Base-by-base conservation (phyloP, 2,329 filamentous ascomycete species). In the Epichloe coenophiala region DNA sequence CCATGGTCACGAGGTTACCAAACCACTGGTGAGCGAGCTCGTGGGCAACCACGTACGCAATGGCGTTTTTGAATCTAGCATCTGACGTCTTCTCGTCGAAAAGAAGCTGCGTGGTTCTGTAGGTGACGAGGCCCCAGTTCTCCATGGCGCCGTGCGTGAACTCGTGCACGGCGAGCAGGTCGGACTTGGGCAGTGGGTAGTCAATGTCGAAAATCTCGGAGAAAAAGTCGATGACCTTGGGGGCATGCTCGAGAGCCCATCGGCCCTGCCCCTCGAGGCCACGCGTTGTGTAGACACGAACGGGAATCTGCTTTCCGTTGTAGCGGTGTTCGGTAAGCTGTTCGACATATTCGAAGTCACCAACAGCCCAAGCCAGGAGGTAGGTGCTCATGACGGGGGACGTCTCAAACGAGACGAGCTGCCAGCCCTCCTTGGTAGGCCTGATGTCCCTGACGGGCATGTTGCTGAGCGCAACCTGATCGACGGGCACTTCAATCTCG, bases 11-110 rank as follows among this genome's bases (percentile, higher is more conserved):
- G 11, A 95, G 77, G 65, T 95, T 94, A 38, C 89, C 89, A 60
- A 95, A 95, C 90, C 90, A 95, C 70, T 95, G 89, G 63, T 95
- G 89, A 51, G 90, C 93, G 55, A 98, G 76, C 68, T 98, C 93
- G 68, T 98, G 93, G n/a, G 93, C 91, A 47, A 97, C 90, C 51
- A 97, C 90, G 61, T 98, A 97, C 35, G 93, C 93, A 56, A 98
- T 86, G 38, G 90, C 80, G 66, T 95, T 96, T 68, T 89, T 90
- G 71, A 91, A 96, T 56, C 83, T 82, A 41, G 87, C 82, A 64
- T 96, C 91, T 0, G 91, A 96, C 46, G 84, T 86, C 64, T 88
- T 83, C 66, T 95, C 88, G 61, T 98, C 91, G 62, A 93, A 98
- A n/a, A 98, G 77, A 31, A 98, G 85, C 47, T 93, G 90, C 11